phyloP scores from a whole-genome alignment of 1,284 basidiomycete species.

The Pterulicium gracile region DNA sequence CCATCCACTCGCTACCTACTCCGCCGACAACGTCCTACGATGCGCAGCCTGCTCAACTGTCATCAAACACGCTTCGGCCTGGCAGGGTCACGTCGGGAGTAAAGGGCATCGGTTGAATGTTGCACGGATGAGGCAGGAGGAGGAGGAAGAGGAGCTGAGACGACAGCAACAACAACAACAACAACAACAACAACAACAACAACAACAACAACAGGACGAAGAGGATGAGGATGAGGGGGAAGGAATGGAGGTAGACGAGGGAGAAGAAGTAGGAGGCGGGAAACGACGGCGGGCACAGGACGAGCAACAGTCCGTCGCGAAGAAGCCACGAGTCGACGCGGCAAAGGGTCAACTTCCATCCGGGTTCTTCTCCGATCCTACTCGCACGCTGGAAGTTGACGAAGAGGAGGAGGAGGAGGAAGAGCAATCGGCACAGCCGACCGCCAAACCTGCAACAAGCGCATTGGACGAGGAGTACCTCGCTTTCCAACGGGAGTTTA shows the following conservation, averaged over 20 bases:
- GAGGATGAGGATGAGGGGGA: conserved; percentile 24
- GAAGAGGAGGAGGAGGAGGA: conserved; percentile 29
- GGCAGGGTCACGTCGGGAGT: conserved; percentile 78
- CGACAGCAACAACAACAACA: conserved; percentile 13
- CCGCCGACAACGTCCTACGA: conserved; percentile 48
- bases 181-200: conserved; percentile 14
- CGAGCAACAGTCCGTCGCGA: conserved; percentile 16
- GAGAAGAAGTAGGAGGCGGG: background rate
- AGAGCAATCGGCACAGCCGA: conserved; percentile 8
- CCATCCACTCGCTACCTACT: conserved; percentile 67
- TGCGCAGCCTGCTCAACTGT: conserved; percentile 52
- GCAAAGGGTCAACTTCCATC: conserved; percentile 35
- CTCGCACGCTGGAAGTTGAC: conserved; percentile 33
- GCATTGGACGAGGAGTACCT: conserved; percentile 58
- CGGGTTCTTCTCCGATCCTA: conserved; percentile 75
- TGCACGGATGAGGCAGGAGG: conserved; percentile 41
- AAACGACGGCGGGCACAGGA: conserved; percentile 11
- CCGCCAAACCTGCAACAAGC: conserved; percentile 9
- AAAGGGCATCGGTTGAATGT: conserved; percentile 63
- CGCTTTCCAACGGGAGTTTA: conserved; percentile 53
- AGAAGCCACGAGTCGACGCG: conserved; percentile 23
- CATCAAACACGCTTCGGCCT: conserved; percentile 69
- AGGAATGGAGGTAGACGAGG: conserved; percentile 7
- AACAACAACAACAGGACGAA: conserved; percentile 32
- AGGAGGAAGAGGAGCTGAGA: conserved; percentile 21